phyloP scores from a whole-genome alignment of 225 moss, liverwort and hornwort species.

The Pseudisothecium myosuroides region DNA sequence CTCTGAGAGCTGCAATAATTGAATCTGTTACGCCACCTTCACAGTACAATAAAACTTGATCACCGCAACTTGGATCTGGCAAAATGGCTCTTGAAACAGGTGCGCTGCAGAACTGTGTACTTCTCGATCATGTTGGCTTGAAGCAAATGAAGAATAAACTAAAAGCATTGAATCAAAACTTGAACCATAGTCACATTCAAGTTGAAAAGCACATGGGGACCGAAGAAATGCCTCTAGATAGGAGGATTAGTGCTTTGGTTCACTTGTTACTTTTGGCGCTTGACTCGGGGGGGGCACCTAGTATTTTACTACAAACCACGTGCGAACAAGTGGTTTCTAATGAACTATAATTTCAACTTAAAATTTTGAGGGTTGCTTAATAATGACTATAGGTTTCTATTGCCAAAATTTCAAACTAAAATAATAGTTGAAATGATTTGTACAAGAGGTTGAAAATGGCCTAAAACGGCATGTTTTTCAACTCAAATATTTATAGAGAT shows the following conservation, averaged over 20 bases:
- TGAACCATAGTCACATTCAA: neutral
- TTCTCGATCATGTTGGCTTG: neutral
- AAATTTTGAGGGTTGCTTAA: no score
- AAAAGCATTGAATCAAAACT: neutral
- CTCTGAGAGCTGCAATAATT: neutral
- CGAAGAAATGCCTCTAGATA: neutral
- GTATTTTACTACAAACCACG: no score
- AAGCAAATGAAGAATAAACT: neutral
- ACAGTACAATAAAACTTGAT: neutral
- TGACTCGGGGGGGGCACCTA: no score
- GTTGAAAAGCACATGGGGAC: neutral
- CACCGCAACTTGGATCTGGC: no score
- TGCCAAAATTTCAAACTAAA: no score
- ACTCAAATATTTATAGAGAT: no score
- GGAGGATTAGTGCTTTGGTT: neutral
- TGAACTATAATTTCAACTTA: no score
- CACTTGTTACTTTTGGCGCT: fast-evolving
- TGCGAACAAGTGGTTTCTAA: no score
- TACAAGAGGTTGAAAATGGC: no score
- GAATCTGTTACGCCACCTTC: neutral
- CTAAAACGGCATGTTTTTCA: no score
- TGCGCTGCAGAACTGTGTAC: neutral
- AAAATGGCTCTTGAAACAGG: neutral
- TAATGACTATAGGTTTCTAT: no score
- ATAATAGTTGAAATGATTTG: no score